Evolutionary conservation across 176 grass and related monocot species (phyloP).

Genomic region (Cenchrus americanus): DNA sequence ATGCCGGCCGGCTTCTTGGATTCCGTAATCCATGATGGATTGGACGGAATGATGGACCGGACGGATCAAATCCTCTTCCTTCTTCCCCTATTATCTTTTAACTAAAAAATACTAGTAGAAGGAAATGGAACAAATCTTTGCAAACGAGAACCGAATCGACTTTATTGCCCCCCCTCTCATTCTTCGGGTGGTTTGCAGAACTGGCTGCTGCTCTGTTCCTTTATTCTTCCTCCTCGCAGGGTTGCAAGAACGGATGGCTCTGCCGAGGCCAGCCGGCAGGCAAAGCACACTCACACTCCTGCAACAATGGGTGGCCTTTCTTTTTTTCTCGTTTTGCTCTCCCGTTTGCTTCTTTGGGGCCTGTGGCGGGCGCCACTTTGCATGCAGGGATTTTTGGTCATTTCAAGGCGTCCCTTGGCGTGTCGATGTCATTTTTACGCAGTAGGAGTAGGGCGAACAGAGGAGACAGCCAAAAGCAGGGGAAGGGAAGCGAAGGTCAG

Average conservation of each 20-base stretch:
- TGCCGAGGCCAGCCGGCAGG: neutral
- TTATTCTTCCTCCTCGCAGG: constrained; percentile 13
- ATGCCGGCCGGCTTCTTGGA: constrained; percentile 45
- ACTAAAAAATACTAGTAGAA: too few species aligned
- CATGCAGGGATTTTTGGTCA: constrained; percentile 39
- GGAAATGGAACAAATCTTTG: constrained; percentile 38
- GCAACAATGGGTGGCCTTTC: neutral
- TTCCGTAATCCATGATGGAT: constrained; percentile 14
- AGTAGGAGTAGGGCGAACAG: neutral
- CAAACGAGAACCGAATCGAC: constrained; percentile 36
- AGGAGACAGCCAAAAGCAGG: constrained; percentile 13
- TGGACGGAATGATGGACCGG: constrained; percentile 17
- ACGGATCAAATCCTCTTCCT: constrained; percentile 34
- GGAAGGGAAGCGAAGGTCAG: constrained; percentile 22
- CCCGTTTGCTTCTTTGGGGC: constrained; percentile 9
- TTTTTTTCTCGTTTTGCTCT: constrained; percentile 31
- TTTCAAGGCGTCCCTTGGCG: constrained; percentile 25
- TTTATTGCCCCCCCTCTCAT: neutral
- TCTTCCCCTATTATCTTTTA: too few species aligned
- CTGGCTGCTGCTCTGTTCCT: constrained; percentile 14
- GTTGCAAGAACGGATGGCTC: constrained; percentile 42
- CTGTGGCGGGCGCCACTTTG: constrained; percentile 7
- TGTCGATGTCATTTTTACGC: constrained; percentile 22
- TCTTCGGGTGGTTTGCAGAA: constrained; percentile 26
- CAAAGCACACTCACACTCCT: neutral